Conservation (phyloP, 129 eudicot genomes). For the Saposhnikovia divaricata region DNA sequence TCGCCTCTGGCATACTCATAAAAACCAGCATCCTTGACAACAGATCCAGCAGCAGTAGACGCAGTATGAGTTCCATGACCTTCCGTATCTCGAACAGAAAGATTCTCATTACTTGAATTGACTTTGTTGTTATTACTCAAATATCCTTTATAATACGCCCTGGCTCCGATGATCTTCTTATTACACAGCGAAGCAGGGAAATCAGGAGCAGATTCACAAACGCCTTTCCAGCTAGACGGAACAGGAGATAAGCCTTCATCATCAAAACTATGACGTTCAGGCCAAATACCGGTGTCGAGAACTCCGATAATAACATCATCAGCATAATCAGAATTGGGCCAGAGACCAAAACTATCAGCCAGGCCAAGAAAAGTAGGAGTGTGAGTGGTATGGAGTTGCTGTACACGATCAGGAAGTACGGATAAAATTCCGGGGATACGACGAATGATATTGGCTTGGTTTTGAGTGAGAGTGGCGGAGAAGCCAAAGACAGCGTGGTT, state of each 20-base stretch:
- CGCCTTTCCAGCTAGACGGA: constrained; percentile 71
- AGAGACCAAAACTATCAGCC: constrained; percentile 55
- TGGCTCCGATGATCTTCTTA: constrained; percentile 73
- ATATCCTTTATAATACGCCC: constrained; percentile 64
- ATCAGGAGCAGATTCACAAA: constrained; percentile 43
- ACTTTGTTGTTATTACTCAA: constrained; percentile 13
- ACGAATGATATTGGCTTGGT: constrained; percentile 53
- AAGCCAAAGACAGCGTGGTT: constrained; percentile 57
- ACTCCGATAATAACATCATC: constrained; percentile 90
- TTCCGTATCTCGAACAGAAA: constrained; percentile 82
- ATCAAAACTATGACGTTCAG: constrained; percentile 64
- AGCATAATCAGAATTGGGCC: constrained; percentile 88
- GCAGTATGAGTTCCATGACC: constrained; percentile 98
- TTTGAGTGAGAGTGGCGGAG: constrained; percentile 59
- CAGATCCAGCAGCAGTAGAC: constrained; percentile 90
- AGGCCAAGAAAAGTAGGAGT: constrained; percentile 73
- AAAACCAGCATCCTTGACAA: constrained; percentile 55
- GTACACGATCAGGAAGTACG: constrained; percentile 57
- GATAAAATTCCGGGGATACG: constrained; percentile 49
- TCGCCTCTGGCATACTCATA: constrained; percentile 66
- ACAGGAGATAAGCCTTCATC: constrained; percentile 66
- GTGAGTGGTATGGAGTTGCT: constrained; percentile 75
- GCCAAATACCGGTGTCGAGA: constrained; percentile 97
- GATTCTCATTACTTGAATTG: constrained; percentile 26
- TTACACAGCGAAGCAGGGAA: constrained; percentile 64